Evolutionary conservation across 2,329 filamentous ascomycete genomes (phyloP).

Genomic region (Pyrenochaeta sp.): DNA sequence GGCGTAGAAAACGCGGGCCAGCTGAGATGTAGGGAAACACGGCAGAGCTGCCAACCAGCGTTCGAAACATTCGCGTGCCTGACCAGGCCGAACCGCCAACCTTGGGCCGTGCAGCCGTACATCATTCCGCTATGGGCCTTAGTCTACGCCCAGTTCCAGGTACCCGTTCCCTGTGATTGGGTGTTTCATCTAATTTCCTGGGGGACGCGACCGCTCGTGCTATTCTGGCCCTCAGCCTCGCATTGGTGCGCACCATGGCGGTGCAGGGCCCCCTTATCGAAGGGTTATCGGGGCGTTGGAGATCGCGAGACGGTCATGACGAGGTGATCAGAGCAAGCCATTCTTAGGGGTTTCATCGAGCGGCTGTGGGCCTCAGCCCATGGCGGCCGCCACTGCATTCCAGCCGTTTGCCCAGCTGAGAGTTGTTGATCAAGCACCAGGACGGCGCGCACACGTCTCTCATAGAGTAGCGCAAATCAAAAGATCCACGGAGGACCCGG

Average conservation of each 20-base stretch:
- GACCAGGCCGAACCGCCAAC: conserved; percentile 9
- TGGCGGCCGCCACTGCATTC: conserved; percentile 14
- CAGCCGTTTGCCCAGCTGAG: not conserved
- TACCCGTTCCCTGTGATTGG: conserved; percentile 37
- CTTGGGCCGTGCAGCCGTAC: conserved; percentile 28
- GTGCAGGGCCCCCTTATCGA: conserved; percentile 29
- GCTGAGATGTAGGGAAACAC: conserved; percentile 21
- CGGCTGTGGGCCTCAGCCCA: conserved; percentile 4
- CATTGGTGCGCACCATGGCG: conserved; percentile 15
- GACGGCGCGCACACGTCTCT: not conserved
- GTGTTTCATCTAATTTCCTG: conserved; percentile 37
- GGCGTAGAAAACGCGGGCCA: conserved; percentile 13
- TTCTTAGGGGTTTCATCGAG: not conserved
- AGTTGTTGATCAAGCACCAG: not conserved
- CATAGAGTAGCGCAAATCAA: not conserved
- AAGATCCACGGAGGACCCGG: conserved; percentile 4
- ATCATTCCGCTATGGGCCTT: conserved; percentile 30
- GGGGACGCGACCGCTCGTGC: conserved; percentile 28
- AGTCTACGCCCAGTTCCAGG: conserved; percentile 34
- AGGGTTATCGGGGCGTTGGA: conserved; percentile 22
- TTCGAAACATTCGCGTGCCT: conserved; percentile 35
- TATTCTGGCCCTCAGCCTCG: conserved; percentile 23
- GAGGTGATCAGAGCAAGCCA: not conserved
- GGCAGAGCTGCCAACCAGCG: conserved; percentile 23
- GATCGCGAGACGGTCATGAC: conserved; percentile 4